These are phyloP conservation scores for Pinus albicaulis DNA, from an alignment of 75 land plant species.

Conservation along the genomic window DNA sequence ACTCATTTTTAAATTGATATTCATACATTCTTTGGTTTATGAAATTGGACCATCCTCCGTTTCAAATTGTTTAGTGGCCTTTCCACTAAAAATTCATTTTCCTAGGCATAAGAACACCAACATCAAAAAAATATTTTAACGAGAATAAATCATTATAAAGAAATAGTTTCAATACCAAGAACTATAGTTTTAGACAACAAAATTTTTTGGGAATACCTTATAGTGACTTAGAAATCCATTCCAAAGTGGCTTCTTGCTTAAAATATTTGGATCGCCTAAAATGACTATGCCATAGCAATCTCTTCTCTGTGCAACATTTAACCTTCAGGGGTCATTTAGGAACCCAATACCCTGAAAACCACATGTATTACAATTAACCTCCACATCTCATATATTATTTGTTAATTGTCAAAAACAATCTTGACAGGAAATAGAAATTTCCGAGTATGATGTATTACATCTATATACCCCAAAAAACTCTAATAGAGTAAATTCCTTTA, in stretches of 20 bases:
- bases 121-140: neutral
- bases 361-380: neutral
- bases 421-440: too few species aligned
- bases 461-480: too few species aligned
- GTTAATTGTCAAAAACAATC: too few species aligned
- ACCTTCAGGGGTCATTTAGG: constrained; percentile 95
- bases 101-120: constrained; percentile 36
- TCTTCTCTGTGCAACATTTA: constrained; percentile 96
- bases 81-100: constrained; percentile 97
- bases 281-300: constrained; percentile 97
- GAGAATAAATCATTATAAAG: neutral
- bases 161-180: neutral
- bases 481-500: neutral
- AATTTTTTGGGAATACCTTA: constrained; percentile 55
- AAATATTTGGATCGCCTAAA: constrained; percentile 95
- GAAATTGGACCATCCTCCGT: constrained; percentile 99
- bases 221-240: constrained; percentile 93
- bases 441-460: too few species aligned
- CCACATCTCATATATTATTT: too few species aligned
- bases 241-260: constrained; percentile 98
- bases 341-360: constrained; percentile 94
- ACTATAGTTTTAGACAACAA: neutral
- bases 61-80: constrained; percentile 97
- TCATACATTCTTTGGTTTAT: constrained; percentile 96
- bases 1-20: constrained; percentile 73